These are phyloP conservation scores for Fusarium oxysporum DNA, from an alignment of 2,329 filamentous ascomycete genomes.

Conservation along the genomic window DNA sequence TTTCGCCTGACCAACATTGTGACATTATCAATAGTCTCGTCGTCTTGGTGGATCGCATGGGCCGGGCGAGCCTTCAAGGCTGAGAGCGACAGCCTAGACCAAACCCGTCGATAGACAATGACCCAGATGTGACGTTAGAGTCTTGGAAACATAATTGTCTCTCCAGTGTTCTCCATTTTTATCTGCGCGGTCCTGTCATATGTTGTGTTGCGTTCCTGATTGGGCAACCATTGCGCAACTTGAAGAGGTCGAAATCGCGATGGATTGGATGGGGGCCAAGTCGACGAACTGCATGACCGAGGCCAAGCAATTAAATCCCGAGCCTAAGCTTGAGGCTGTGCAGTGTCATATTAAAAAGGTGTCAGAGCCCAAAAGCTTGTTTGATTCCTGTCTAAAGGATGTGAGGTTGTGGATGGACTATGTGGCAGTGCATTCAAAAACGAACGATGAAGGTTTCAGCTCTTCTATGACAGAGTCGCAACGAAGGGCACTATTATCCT, in stretches of 20 bases:
- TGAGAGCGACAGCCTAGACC: slow-evolving; percentile 29
- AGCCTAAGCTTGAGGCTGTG: slow-evolving; percentile 16
- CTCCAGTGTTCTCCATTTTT: slow-evolving; percentile 25
- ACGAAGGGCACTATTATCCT: background rate
- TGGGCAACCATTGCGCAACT: slow-evolving; percentile 34
- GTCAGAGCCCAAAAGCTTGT: slow-evolving; percentile 11
- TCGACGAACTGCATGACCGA: slow-evolving; percentile 2
- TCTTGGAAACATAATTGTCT: background rate
- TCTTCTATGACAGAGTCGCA: background rate
- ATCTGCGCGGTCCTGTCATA: slow-evolving; percentile 14
- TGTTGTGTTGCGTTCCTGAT: slow-evolving; percentile 27
- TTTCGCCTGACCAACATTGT: slow-evolving; percentile 18
- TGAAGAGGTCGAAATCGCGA: slow-evolving; percentile 22
- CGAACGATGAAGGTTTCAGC: background rate
- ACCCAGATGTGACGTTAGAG: slow-evolving; percentile 33
- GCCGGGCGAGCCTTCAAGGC: slow-evolving; percentile 9
- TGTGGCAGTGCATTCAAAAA: slow-evolving; percentile 11
- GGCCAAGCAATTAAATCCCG: slow-evolving; percentile 9
- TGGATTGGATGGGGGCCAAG: slow-evolving; percentile 7
- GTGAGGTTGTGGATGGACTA: background rate
- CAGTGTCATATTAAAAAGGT: background rate
- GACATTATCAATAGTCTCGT: background rate
- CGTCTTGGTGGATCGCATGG: slow-evolving; percentile 11
- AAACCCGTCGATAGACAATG: slow-evolving; percentile 17
- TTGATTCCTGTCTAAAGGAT: background rate